Evolutionary conservation across 2,329 filamentous ascomycete genomes (phyloP), one percentile per base, ranked within the genome.

Genomic region (Aspergillus candidus): DNA sequence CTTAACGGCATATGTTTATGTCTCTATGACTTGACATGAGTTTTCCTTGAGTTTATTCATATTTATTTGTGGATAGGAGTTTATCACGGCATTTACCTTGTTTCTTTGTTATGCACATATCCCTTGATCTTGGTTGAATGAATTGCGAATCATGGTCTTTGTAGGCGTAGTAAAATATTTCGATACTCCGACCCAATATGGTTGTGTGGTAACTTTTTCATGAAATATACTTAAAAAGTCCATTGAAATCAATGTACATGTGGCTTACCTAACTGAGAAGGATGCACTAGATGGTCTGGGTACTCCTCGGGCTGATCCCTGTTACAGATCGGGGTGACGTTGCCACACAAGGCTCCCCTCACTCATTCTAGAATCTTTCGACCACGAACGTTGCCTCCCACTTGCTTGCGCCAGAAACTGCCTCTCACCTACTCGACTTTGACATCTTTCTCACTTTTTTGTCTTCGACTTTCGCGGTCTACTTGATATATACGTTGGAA

Each of bases 271-370:
- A 27, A 27, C 15, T 15, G 6, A 10, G 4, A 6, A 27, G 22
- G 22, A 27, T 27, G 22, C 22, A 27, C 22, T 27, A 27, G 22
- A 27, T 27, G 2, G 10, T 27, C 6, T 27, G 22, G 22, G 22
- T 8, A 27, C 22, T 27, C 22, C 22, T 27, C 22, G 34, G 15
- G 35, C 17, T 15, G 15, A 36, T 36, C n/a, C 15, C 22, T n/a
- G 15, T 18, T 15, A 30, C n/a, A 29, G 13, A 32, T 49, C 41
- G 36, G 50, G 45, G 53, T 55, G 50, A 55, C 51, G 46, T 54
- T 54, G 54, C 55, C 52, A 48, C 52, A 35, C 49, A 38, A 39
- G 38, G 15, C 41, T 27, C 12, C 45, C 38, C 48, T 35, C 27
- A 18, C 39, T 32, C 35, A 32, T 35, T 50, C 36, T 39, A 45